Evolutionary conservation across 345 rosid species (phyloP).

Genomic region (Bruguiera sexangula): DNA sequence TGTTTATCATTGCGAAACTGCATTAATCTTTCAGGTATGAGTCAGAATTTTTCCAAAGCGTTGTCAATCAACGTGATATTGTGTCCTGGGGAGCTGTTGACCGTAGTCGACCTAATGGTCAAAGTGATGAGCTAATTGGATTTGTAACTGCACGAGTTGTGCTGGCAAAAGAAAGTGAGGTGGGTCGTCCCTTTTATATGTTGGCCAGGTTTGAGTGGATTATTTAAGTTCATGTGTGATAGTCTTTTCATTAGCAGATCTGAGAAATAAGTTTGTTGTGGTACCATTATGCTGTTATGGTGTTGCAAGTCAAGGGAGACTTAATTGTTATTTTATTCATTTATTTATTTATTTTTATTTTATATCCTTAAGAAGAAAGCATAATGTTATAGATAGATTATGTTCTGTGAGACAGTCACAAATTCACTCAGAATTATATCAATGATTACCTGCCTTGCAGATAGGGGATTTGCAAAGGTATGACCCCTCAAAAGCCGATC

Average conservation of each 20-base stretch:
- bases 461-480: conserved; percentile 72
- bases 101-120: conserved; percentile 62
- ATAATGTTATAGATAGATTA: not conserved
- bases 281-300: not conserved
- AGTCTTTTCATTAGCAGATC: not conserved
- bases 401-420: too few relatives aligned
- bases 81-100: conserved; percentile 96
- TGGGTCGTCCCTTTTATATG: conserved; percentile 25
- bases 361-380: not conserved
- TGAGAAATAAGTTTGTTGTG: not conserved
- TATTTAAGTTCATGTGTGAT: not conserved
- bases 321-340: not conserved
- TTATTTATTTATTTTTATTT: not conserved
- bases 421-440: not conserved
- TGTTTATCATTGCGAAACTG: conserved; percentile 19
- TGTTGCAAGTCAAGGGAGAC: not conserved
- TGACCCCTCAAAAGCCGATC: conserved; percentile 65
- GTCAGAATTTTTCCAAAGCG: conserved; percentile 85
- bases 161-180: conserved; percentile 83
- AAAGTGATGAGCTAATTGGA: conserved; percentile 78
- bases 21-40: conserved; percentile 65
- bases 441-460: conserved; percentile 42
- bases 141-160: conserved; percentile 81
- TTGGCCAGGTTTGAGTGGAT: conserved; percentile 1
- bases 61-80: conserved; percentile 70